phyloP scores from a whole-genome alignment of 129 eudicot species.

The Centaurea solstitialis region DNA sequence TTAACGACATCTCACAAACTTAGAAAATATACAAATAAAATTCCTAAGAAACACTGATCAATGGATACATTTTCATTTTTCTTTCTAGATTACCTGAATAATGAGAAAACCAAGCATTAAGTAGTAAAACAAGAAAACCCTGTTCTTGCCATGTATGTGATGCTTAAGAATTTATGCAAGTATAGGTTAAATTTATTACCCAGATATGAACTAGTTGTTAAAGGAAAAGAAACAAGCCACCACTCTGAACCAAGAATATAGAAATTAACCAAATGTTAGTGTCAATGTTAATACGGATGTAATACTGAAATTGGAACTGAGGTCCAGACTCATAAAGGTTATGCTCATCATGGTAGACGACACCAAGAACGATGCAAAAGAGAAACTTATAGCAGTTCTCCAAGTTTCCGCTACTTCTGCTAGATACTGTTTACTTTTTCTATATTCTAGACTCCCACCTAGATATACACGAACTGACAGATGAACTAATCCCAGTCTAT shows the following conservation, averaged over 20 bases:
- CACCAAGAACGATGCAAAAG: not conserved
- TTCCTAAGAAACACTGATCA: not conserved
- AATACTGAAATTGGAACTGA: not conserved
- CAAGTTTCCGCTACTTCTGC: not conserved
- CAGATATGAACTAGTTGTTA: not conserved
- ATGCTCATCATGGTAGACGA: not conserved
- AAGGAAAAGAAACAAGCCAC: not conserved
- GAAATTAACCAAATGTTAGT: not conserved
- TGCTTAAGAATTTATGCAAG: not conserved
- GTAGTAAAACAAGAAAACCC: slow-evolving; percentile 1
- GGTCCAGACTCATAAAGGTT: not conserved
- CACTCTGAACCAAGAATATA: not conserved
- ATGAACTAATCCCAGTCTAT: not conserved
- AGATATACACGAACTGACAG: not conserved
- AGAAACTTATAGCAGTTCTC: not conserved
- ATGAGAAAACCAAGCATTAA: not conserved
- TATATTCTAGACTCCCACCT: not conserved
- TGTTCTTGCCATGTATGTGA: not conserved
- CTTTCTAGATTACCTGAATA: not conserved
- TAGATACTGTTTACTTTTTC: not conserved
- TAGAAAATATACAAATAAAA: not conserved
- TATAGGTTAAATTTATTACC: not conserved
- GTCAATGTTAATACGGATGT: not conserved
- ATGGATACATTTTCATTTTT: not conserved
- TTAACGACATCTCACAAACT: not conserved